Evolutionary conservation across 2,329 filamentous ascomycete species (phyloP), one percentile per base, ranked within the genome.

Genomic region (Trichoderma sp.): DNA sequence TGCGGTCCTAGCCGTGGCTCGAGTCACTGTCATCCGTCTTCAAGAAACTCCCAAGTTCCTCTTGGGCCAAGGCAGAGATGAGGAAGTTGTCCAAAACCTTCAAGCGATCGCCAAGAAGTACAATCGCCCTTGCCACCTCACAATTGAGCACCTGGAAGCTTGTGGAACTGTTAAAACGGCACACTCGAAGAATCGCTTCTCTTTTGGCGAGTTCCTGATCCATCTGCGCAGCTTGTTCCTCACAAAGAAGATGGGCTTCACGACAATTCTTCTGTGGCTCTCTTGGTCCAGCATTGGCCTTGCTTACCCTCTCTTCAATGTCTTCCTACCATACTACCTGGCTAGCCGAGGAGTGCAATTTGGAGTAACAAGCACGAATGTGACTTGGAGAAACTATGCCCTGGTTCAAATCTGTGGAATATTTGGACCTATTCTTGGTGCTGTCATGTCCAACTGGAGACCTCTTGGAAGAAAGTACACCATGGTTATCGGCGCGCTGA

Each of bases 221-320:
- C 90, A 93, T 76, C 75, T 92, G 28, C 81, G 83, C 15, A 90
- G 90, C 3, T 84, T 93, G 0, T 92, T 90, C 74, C 80, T 83
- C 0, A 91, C 90, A 0, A 85, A 79, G 63, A 84, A 83, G 70
- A 86, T 92, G 53, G 88, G 81, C 1, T 76, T 89, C 2, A 89
- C 86, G 0, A 92, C 90, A 0, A 75, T 81, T 0, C 79, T 92
- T 64, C 88, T 92, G 73, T 91, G 89, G 88, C 77, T 90, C 8
- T 89, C 87, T 0, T 93, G 91, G 91, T 83, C 86, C 0, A 79
- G 90, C 4, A 90, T 91, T 60, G 90, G 90, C 2, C 84, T 92
- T 0, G 90, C 89, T 1, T 92, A 92, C 75, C 90, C 91, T 0
- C 82, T 93, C 0, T 93, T 90, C 80, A 90, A 91, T 74, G 89